Evolutionary conservation across 148 eudicot species (phyloP), one percentile per base, ranked within the genome.

Genomic region (Hydrangea macrophylla): DNA sequence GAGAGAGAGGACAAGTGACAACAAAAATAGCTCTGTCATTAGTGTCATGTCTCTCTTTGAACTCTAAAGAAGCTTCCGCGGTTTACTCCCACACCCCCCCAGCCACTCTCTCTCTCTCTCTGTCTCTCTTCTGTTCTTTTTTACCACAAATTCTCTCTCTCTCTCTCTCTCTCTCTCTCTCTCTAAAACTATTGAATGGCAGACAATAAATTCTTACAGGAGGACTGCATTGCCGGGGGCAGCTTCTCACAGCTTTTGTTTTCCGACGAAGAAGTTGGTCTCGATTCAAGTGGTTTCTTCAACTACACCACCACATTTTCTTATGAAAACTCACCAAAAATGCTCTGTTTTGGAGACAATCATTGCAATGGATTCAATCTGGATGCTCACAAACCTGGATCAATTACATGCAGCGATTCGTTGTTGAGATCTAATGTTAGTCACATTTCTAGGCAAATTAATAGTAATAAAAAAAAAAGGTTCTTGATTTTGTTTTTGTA

Each of bases 261-360:
- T 51, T 24, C 71, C 42, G 58, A 36, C 51, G 76, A 69, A 0
- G 81, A 58, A 55, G 18, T 64, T 42, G 76, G 64, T 55, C 56
- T 79, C 8, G 83, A 74, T 18, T 36, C 68, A 5, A 75, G 40
- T 18, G 60, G 44, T 1, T 64, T 51, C 25, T 74, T 71, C 71
- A 67, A 62, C 51, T 72, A 50, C 23, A 9, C 62, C 15, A 48
- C 74, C 20, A 20, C 75, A 12, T 66, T 67, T 54, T 59, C 79
- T 30, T 3, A 55, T 22, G 64, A 55, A 26, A 55, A 51, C 7
- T 40, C 80, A 20, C 81, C 76, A n/a, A 79, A 79, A 61, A 76
- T 83, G 86, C 81, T 83, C 58, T 79, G 86, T 67, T 83, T 83
- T 26, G 83, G 79, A 12, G 77, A 71, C 1, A 15, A 48, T 24